A percentile compares a stretch with the other conserved stretches of the same genome.
Conservation (phyloP, 306 rosid species). For the Citrullus amarus region DNA sequence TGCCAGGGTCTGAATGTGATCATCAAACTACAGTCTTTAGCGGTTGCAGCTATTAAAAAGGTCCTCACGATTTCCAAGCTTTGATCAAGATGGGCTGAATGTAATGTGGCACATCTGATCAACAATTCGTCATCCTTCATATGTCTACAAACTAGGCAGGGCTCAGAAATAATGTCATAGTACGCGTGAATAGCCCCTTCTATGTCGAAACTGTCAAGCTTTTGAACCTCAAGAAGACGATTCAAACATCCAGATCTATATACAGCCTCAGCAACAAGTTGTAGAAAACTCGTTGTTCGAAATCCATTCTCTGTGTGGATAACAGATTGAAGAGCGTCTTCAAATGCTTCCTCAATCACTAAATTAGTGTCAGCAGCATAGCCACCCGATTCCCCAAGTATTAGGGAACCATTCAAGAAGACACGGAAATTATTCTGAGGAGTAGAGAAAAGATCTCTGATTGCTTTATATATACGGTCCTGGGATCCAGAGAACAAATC, state of each 20-base stretch:
- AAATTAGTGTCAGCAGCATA: slow-evolving; percentile 40
- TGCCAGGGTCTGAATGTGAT: slow-evolving; percentile 55
- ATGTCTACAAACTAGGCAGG: slow-evolving; percentile 54
- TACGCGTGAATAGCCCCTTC: slow-evolving; percentile 91
- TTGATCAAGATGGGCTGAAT: slow-evolving; percentile 57
- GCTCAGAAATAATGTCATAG: slow-evolving; percentile 55
- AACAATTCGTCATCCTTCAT: slow-evolving; percentile 28
- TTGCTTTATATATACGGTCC: slow-evolving; percentile 67
- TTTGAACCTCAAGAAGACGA: slow-evolving; percentile 65
- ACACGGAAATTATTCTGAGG: slow-evolving; percentile 94
- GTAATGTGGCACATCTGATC: slow-evolving; percentile 39
- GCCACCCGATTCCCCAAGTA: slow-evolving; percentile 74
- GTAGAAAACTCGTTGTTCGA: slow-evolving; percentile 42
- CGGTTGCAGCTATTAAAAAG: slow-evolving; percentile 74
- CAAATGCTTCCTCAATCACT: slow-evolving; percentile 46
- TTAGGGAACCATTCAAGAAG: slow-evolving; percentile 68
- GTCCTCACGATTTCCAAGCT: slow-evolving; percentile 60
- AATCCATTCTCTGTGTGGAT: slow-evolving; percentile 40
- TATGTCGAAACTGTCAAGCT: slow-evolving; percentile 70
- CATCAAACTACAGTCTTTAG: slow-evolving; percentile 90
- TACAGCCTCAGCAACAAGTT: slow-evolving; percentile 54
- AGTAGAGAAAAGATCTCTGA: slow-evolving; percentile 60
- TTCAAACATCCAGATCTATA: slow-evolving; percentile 48
- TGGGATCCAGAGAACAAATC: slow-evolving; percentile 78
- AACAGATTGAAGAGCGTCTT: slow-evolving; percentile 54